phyloP scores from a whole-genome alignment of 805 yeast genomes.

The Ogataea chonburiensis region DNA sequence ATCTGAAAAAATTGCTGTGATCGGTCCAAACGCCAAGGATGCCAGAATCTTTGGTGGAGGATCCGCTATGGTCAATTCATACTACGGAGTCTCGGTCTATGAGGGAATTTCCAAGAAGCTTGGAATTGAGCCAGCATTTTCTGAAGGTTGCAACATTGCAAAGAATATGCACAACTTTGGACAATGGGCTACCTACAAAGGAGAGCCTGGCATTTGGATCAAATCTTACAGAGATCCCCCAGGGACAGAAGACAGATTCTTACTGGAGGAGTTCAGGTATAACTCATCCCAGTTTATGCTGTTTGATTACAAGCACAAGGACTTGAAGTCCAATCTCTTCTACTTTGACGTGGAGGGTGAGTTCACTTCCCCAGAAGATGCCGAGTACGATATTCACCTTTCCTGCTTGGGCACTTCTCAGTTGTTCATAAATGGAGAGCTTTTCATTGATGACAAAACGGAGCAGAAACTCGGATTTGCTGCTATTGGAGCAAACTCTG shows the following conservation, averaged over 20 bases:
- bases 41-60: slow-evolving; percentile 62
- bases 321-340: slow-evolving; percentile 29
- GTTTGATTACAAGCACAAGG: slow-evolving; percentile 26
- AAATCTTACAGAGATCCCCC: slow-evolving; percentile 32
- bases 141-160: slow-evolving; percentile 36
- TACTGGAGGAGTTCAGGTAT: slow-evolving; percentile 30
- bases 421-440: slow-evolving; percentile 41
- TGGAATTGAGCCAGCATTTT: slow-evolving; percentile 28
- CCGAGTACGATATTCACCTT: slow-evolving; percentile 41
- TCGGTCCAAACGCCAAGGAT: slow-evolving; percentile 58
- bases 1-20: slow-evolving; percentile 45
- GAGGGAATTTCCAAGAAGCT: slow-evolving; percentile 22
- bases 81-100: slow-evolving; percentile 20
- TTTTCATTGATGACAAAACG: slow-evolving; percentile 46
- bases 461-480: slow-evolving; percentile 40
- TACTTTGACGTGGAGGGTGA: slow-evolving; percentile 41
- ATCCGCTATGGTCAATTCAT: slow-evolving; percentile 44
- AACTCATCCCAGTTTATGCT: slow-evolving; percentile 20
- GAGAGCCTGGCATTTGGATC: slow-evolving; percentile 29
- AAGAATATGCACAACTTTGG: slow-evolving; percentile 20
- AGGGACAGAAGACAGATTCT: slow-evolving; percentile 23
- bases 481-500: slow-evolving; percentile 37
- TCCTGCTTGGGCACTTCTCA: slow-evolving; percentile 43
- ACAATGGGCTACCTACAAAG: slow-evolving; percentile 17
- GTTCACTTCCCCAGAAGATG: slow-evolving; percentile 38